Evolutionary conservation across 2,329 filamentous ascomycete genomes (phyloP).

Genomic region (Elsinoe batatas): DNA sequence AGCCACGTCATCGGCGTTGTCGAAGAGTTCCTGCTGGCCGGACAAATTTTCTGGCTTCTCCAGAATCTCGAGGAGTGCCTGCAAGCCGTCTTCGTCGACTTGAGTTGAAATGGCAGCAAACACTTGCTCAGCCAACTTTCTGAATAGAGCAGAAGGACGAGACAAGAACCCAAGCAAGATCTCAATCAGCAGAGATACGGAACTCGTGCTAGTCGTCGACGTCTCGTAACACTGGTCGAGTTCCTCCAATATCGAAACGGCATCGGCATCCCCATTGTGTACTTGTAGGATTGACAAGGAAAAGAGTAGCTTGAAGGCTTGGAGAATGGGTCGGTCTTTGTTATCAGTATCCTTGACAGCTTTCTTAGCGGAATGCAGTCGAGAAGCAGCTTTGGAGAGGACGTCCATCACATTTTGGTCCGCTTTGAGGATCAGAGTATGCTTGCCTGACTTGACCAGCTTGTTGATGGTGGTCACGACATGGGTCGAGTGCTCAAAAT

Average conservation of each 20-base stretch:
- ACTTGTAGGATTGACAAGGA: constrained; percentile 77
- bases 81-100: constrained; percentile 62
- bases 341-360: constrained; percentile 21
- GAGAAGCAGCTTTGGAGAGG: background rate
- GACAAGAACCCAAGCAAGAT: constrained; percentile 84
- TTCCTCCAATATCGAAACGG: constrained; percentile 71
- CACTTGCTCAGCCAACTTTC: constrained; percentile 77
- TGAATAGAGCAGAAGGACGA: constrained; percentile 72
- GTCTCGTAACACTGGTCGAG: constrained; percentile 64
- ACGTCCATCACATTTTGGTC: background rate
- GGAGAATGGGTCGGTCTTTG: constrained; percentile 34
- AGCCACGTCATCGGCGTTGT: constrained; percentile 41
- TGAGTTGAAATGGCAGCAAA: constrained; percentile 72
- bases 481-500: constrained; percentile 1
- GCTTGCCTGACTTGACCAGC: background rate
- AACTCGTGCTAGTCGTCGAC: constrained; percentile 36
- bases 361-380: constrained; percentile 15
- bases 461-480: background rate
- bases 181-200: constrained; percentile 68
- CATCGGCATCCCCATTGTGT: constrained; percentile 82
- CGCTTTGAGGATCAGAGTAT: background rate
- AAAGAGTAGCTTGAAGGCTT: constrained; percentile 70
- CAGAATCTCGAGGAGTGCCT: constrained; percentile 59
- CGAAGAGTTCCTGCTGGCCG: constrained; percentile 80
- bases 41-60: constrained; percentile 68